Conservation (phyloP, 2,329 filamentous ascomycete species). For the Aspergillus udagawae region DNA sequence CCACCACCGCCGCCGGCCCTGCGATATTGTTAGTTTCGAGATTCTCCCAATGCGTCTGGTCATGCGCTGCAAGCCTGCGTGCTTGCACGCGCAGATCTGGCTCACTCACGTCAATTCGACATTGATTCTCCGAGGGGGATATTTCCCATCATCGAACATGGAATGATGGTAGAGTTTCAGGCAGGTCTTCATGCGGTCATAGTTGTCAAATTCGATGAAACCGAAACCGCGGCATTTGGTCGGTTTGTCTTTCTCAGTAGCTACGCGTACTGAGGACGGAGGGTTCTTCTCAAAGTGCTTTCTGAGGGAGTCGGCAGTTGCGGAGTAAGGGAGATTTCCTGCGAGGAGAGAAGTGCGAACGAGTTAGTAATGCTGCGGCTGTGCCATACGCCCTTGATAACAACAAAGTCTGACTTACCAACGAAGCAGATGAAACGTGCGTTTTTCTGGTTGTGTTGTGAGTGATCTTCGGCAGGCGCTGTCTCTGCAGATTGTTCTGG, state of each 20-base stretch:
- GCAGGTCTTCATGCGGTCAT: conserved; percentile 88
- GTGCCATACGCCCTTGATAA: not conserved
- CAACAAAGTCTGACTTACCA: conserved; percentile 42
- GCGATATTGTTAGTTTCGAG: conserved; percentile 1
- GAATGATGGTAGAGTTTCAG: conserved; percentile 87
- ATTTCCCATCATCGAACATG: conserved; percentile 60
- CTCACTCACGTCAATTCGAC: conserved; percentile 76
- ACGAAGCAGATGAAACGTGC: conserved; percentile 74
- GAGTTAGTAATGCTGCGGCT: not conserved
- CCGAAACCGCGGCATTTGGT: conserved; percentile 70
- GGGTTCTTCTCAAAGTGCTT: conserved; percentile 75
- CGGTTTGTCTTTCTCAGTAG: conserved; percentile 62
- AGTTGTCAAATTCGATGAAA: conserved; percentile 84
- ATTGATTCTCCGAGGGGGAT: conserved; percentile 71
- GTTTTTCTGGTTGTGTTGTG: conserved; percentile 31
- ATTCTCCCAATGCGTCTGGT: not conserved
- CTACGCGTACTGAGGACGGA: conserved; percentile 67
- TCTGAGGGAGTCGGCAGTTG: conserved; percentile 64
- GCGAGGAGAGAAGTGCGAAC: not conserved
- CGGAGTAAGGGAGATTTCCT: conserved; percentile 86
- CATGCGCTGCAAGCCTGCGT: not conserved
- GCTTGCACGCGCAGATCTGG: not conserved
- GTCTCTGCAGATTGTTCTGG: conserved; percentile 10
- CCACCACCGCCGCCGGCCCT: conserved; percentile 79
- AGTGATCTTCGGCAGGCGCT: conserved; percentile 14